Percentiles rank a stretch among this genome's conserved stretches.
phyloP scores from a whole-genome alignment of 768 basidiomycete genomes.

The Nidularia pulvinata region DNA sequence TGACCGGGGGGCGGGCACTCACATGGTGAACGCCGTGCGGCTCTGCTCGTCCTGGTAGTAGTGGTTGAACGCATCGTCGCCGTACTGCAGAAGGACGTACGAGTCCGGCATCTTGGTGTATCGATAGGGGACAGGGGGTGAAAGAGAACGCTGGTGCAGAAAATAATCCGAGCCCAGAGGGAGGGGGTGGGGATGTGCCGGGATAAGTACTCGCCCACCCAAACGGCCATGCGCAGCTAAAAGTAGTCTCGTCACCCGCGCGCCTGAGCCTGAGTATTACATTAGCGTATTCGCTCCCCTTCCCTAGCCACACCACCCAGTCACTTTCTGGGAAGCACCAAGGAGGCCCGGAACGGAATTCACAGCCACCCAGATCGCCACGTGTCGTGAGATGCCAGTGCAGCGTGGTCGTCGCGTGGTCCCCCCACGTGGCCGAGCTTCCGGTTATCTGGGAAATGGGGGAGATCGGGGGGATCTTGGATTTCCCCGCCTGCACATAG shows the following conservation, averaged over 20 bases:
- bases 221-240: background rate
- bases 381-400: slow-evolving; percentile 17
- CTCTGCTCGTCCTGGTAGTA: slow-evolving; percentile 65
- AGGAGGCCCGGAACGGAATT: slow-evolving; percentile 36
- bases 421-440: slow-evolving; percentile 26
- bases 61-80: slow-evolving; percentile 60
- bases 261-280: no score
- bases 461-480: no score
- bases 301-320: background rate
- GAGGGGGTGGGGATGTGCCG: background rate
- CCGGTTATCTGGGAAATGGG: slow-evolving; percentile 2
- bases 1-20: slow-evolving; percentile 19
- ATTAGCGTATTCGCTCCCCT: no score
- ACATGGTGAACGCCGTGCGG: slow-evolving; percentile 70
- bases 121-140: background rate
- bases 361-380: slow-evolving; percentile 27
- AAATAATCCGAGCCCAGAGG: background rate
- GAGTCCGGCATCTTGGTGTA: background rate
- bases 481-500: no score
- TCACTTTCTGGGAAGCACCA: slow-evolving; percentile 9
- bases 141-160: background rate
- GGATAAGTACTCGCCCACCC: background rate
- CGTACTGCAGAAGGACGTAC: slow-evolving; percentile 56
- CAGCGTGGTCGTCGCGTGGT: slow-evolving; percentile 25
- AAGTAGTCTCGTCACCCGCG: background rate